phyloP scores from a whole-genome alignment of 345 rosid species.

The Psidium friedrichsthalianum region DNA sequence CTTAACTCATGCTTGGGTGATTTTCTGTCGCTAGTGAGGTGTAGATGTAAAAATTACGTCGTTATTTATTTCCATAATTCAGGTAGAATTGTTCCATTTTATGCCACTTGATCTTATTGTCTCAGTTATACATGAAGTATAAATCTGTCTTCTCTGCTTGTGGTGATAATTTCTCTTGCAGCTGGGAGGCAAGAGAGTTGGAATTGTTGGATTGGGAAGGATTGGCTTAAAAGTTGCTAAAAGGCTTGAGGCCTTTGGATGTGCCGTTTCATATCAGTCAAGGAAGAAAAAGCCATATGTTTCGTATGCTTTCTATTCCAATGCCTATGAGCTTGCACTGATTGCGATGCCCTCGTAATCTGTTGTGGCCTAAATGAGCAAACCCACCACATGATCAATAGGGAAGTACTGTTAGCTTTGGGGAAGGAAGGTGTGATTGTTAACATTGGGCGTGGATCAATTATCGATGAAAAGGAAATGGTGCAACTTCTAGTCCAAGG shows the following conservation, averaged over 20 bases:
- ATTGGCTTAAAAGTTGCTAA: conserved; percentile 28
- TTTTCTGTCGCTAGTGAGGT: no score
- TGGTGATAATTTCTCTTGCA: conserved; percentile 1
- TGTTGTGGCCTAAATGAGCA: conserved; percentile 25
- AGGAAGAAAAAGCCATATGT: conserved; percentile 17
- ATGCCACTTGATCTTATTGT: not conserved
- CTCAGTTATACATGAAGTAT: not conserved
- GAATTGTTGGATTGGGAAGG: conserved; percentile 41
- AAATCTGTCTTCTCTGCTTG: not conserved
- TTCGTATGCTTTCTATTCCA: conserved; percentile 17
- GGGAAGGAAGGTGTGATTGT: conserved; percentile 36
- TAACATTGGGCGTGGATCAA: conserved; percentile 34
- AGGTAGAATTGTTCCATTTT: not conserved
- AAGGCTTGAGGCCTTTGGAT: conserved; percentile 32
- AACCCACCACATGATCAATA: conserved; percentile 33
- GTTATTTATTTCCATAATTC: not conserved
- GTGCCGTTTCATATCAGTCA: conserved; percentile 28
- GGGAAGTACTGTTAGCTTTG: conserved; percentile 23
- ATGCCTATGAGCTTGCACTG: conserved; percentile 23
- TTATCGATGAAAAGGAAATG: conserved; percentile 41
- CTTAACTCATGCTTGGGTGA: no score
- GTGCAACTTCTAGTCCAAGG: conserved; percentile 28
- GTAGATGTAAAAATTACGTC: no score
- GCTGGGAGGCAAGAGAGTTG: conserved; percentile 33
- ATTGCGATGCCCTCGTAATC: conserved; percentile 24